Percentiles rank a stretch among this genome's conserved stretches.
Evolutionary conservation across 1,139 yeast species (phyloP).

Genomic region (Taphrina wiesneri): DNA sequence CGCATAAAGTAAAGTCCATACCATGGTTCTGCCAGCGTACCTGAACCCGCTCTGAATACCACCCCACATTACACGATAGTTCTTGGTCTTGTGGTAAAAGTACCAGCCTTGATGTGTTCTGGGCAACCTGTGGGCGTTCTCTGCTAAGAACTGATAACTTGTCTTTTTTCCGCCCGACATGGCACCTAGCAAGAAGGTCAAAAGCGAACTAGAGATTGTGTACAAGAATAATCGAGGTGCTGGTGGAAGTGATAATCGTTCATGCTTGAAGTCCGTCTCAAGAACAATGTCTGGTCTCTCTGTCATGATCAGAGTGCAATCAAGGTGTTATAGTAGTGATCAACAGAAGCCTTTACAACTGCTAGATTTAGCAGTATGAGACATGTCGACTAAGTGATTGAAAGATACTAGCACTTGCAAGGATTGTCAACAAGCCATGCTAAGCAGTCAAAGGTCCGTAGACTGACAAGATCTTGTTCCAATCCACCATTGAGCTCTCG

Average conservation of each 20-base stretch:
- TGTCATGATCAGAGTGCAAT: background rate
- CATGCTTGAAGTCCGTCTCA: conserved; percentile 6
- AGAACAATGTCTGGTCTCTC: background rate
- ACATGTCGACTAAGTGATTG: too few species aligned
- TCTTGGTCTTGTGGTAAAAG: conserved; percentile 80
- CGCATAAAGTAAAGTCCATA: conserved; percentile 22
- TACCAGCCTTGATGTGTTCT: conserved; percentile 83
- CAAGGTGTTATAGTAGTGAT: background rate
- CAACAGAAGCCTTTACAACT: background rate
- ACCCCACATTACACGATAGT: conserved; percentile 53
- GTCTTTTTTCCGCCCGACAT: conserved; percentile 60
- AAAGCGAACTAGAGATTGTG: conserved; percentile 6
- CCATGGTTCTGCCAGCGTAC: conserved; percentile 21
- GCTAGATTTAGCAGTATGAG: background rate
- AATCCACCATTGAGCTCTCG: too few species aligned
- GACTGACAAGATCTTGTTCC: too few species aligned
- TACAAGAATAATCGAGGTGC: conserved; percentile 27
- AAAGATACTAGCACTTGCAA: too few species aligned
- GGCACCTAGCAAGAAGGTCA: conserved; percentile 56
- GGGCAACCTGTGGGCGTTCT: conserved; percentile 81
- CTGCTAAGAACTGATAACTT: conserved; percentile 67
- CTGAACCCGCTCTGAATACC: conserved; percentile 26
- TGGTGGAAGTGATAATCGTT: conserved; percentile 30
- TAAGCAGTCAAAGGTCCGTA: too few species aligned
- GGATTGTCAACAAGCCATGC: too few species aligned